Conservation (phyloP, 257 asterid species). For the Solanum dulcamara region DNA sequence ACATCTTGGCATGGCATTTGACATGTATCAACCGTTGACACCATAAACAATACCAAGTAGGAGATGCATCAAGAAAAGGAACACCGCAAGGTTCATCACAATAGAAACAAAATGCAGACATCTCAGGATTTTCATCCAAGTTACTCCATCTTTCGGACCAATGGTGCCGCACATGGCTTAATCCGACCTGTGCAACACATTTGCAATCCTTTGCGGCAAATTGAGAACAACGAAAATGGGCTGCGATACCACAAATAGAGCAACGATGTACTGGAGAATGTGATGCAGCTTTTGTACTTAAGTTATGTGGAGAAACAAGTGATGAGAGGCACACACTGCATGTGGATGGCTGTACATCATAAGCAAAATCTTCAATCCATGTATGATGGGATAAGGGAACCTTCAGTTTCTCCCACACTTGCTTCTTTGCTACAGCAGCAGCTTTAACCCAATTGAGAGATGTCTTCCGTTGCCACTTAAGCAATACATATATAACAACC, state of each 20-base stretch:
- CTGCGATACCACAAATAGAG: constrained; percentile 67
- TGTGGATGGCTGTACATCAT: constrained; percentile 57
- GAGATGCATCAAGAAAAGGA: constrained; percentile 76
- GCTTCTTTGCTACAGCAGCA: constrained; percentile 74
- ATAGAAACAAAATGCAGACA: constrained; percentile 63
- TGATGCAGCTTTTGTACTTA: constrained; percentile 40
- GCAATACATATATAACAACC: constrained; percentile 46
- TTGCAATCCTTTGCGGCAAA: constrained; percentile 73
- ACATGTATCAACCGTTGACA: constrained; percentile 78
- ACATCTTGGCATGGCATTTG: constrained; percentile 72
- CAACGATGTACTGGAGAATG: constrained; percentile 49
- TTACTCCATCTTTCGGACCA: constrained; percentile 88
- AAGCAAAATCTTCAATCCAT: constrained; percentile 58
- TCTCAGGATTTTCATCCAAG: constrained; percentile 70
- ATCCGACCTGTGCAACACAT: constrained; percentile 70
- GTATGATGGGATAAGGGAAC: constrained; percentile 66
- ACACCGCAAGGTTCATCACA: constrained; percentile 82
- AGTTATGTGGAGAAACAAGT: constrained; percentile 40
- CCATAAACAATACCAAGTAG: constrained; percentile 89
- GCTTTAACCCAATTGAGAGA: constrained; percentile 86
- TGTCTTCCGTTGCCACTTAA: constrained; percentile 63
- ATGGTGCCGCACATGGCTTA: constrained; percentile 53
- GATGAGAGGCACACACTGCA: constrained; percentile 69
- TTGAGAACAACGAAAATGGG: constrained; percentile 58
- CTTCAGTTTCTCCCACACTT: constrained; percentile 68